These are phyloP conservation scores for Phaeotremella skinneri DNA, from an alignment of 768 basidiomycete species.

Conservation along the genomic window DNA sequence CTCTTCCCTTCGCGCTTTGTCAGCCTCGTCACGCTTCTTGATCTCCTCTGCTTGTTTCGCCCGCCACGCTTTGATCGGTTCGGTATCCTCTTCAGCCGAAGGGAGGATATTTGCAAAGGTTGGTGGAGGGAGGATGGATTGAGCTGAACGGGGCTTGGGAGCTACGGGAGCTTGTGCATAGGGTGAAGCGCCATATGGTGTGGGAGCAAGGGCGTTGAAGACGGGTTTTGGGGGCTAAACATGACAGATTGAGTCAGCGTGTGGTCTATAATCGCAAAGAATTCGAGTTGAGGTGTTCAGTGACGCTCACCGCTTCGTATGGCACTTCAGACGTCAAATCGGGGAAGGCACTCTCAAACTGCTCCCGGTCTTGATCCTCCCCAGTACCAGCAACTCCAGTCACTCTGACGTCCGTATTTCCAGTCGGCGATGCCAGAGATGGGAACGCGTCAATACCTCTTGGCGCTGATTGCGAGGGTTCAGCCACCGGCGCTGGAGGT, in stretches of 20 bases:
- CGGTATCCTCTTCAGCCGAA: conserved; percentile 42
- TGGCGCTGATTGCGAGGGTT: conserved; percentile 19
- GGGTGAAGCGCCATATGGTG: conserved; percentile 48
- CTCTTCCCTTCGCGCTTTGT: conserved; percentile 73
- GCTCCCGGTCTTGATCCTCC: conserved; percentile 42
- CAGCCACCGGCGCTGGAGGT: conserved; percentile 18
- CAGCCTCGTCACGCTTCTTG: conserved; percentile 72
- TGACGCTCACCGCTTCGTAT: conserved; percentile 38
- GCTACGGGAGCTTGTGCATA: conserved; percentile 39
- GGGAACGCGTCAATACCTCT: conserved; percentile 41
- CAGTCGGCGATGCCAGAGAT: conserved; percentile 21
- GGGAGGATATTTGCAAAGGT: conserved; percentile 43
- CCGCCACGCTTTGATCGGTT: conserved; percentile 71
- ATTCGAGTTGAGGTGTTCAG: background rate
- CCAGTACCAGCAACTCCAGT: conserved; percentile 47
- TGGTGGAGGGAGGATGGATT: conserved; percentile 47
- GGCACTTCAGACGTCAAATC: conserved; percentile 43
- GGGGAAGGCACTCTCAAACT: conserved; percentile 49
- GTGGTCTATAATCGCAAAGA: too few species aligned
- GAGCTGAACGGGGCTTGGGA: conserved; percentile 22
- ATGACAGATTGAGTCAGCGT: background rate
- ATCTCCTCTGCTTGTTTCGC: conserved; percentile 83
- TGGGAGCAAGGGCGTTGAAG: conserved; percentile 43
- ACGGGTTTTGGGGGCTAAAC: conserved; percentile 43
- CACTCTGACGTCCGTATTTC: conserved; percentile 39